A percentile compares a stretch with the other conserved stretches of the same genome.
phyloP scores from a whole-genome alignment of 2,329 filamentous ascomycete species.

The Fusarium pseudograminearum region DNA sequence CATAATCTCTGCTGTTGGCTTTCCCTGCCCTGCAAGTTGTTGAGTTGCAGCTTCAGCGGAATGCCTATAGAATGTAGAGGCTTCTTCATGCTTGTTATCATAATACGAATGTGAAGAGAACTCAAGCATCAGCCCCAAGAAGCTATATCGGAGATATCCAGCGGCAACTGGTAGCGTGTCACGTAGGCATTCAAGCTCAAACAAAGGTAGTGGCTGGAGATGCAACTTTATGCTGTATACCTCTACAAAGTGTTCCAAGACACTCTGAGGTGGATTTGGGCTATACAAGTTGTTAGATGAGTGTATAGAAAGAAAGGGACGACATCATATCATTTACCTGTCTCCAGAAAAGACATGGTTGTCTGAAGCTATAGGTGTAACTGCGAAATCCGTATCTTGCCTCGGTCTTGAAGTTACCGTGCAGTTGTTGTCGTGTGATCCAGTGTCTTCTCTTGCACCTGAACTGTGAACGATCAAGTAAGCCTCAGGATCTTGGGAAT shows the following conservation, averaged over 20 bases:
- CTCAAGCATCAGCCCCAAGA: slow-evolving; percentile 1
- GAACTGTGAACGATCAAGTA: neutral
- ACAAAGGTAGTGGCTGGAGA: slow-evolving; percentile 14
- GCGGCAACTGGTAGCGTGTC: neutral
- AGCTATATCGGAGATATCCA: slow-evolving; percentile 5
- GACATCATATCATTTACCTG: neutral
- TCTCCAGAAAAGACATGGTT: neutral
- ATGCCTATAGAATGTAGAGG: neutral
- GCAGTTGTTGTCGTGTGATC: accelerated
- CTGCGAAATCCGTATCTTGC: no score
- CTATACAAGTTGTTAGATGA: accelerated
- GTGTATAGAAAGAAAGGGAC: accelerated
- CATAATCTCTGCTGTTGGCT: neutral
- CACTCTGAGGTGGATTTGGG: neutral
- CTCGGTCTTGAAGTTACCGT: neutral
- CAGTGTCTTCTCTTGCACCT: neutral
- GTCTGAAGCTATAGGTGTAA: neutral
- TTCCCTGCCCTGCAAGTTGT: slow-evolving; percentile 3
- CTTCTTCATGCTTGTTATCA: neutral
- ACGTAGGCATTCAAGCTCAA: neutral
- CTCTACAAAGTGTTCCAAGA: neutral
- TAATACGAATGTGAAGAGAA: slow-evolving; percentile 7
- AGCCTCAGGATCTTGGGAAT: no score
- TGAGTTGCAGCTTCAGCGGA: slow-evolving; percentile 6
- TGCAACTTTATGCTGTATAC: neutral